These are phyloP conservation scores for Trichoderma orchidacearum DNA, from an alignment of 495 filamentous ascomycete species.

Conservation along the genomic window DNA sequence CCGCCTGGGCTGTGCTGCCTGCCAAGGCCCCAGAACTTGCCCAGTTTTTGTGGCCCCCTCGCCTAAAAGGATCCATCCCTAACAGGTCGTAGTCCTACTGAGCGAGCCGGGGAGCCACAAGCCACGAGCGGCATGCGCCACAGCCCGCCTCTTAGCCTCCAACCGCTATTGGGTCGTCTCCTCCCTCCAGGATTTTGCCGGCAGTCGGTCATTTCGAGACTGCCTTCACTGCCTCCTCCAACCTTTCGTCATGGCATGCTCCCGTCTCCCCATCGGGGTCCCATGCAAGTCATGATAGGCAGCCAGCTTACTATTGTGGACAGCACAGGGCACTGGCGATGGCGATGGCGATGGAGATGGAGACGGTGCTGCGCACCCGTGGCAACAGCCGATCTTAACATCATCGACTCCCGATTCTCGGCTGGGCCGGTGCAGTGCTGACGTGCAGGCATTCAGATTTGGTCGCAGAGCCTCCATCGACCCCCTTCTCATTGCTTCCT, in stretches of 20 bases:
- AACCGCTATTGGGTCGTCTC: too few species aligned
- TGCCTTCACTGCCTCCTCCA: background rate
- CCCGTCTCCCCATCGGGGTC: too few species aligned
- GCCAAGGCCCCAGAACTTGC: background rate
- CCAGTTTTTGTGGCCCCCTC: background rate
- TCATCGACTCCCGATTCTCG: background rate
- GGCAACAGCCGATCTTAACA: background rate
- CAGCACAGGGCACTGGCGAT: background rate
- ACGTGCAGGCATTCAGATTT: background rate
- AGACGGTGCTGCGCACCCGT: too few species aligned
- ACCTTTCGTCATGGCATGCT: background rate
- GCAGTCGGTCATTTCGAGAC: background rate
- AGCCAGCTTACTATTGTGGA: too few species aligned
- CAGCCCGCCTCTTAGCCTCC: too few species aligned
- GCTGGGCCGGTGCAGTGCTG: background rate
- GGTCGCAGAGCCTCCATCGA: background rate
- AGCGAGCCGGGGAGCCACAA: background rate
- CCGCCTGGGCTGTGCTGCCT: constrained; percentile 1
- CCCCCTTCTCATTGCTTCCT: too few species aligned
- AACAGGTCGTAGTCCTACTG: background rate
- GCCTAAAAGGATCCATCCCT: too few species aligned
- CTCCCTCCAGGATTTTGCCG: background rate
- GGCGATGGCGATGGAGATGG: background rate
- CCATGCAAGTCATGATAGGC: too few species aligned
- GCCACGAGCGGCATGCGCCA: background rate